Base-by-base conservation (phyloP, 495 filamentous ascomycete species). In the Daldinia loculata region DNA sequence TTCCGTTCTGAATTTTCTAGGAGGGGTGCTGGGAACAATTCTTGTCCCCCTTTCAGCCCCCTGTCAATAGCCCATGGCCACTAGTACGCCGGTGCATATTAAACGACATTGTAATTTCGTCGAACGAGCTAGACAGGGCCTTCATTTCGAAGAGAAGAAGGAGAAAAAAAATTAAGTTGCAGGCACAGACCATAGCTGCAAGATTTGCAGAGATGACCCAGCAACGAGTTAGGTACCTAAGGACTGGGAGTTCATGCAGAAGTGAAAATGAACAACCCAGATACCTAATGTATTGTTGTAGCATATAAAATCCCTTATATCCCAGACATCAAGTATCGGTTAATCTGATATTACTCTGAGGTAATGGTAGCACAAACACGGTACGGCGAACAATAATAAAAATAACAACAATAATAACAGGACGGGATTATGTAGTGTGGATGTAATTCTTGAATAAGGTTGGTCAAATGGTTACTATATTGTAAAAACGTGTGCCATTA, bases 21-120 rank as follows among this genome's bases (percentile, higher is more conserved):
- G 39, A 43, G 39, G 43, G 32, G n/a, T n/a, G 53, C 63, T 67
- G 39, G 61, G 56, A 66, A 62, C 58, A 45, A 30, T 45, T 56
- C 39, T 60, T 56, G 45, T 62, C 64, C 43, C 65, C 63, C 27
- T 41, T 65, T 51, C 30, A 11, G 6, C 19, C 61, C 70, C 70
- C 66, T 73, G 70, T 73, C 70, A 22, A 61, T 53, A 65, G 61
- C 61, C 70, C 66, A 73, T 68, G 66, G 61, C 70, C 48, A 69
- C 70, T 73, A 63, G 50, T 53, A 61, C 66, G 55, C 56, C 61
- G 56, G 61, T 69, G 70, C 70, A 73, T 73, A 73, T 73, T 74
- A 74, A 74, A 74, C 71, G 71, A 74, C 71, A 62, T 61, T 70
- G 71, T 74, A 74, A 74, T 74, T 74, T 74, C 71, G 60, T 74